Evolutionary conservation across 352 stramenopile genomes (phyloP), one percentile per base, ranked within the genome.

Genomic region (Thalassiosira sp.): DNA sequence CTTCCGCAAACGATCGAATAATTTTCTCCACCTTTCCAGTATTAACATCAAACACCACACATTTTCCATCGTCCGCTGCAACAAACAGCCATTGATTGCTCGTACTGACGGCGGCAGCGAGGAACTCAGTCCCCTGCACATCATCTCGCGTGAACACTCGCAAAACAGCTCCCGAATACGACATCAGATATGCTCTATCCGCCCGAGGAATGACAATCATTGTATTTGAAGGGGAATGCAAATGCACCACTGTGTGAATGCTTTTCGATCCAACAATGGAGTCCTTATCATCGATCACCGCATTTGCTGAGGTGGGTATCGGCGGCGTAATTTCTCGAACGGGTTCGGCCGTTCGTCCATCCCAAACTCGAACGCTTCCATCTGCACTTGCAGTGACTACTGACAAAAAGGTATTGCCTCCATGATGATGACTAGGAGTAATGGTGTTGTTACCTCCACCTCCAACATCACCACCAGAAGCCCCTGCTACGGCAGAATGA

Each of bases 351-450:
- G 92, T 94, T 46, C 94, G 94, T 35, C 77, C 65, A 74, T 95
- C 90, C 95, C 95, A 98, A 22, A 96, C 70, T 49, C 95, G 94
- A n/a, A 97, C 76, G 1, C 89, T 97, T 54, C 95, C 95, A 81
- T 98, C 95, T 31, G 90, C 94, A 7, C 92, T 95, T 18, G 85
- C 88, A 0, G 95, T 97, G 1, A 98, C 82, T 10, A 98, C 86
- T 35, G 82, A 87, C 13, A 85, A 43, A 43, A 72, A 56, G 27
- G 28, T 11, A 48, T 73, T 76, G 10, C 35, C 31, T 22, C 63
- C 33, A 35, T 73, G 42, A n/a, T 52, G 27, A 22, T 49, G 69
- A 18, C n/a, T 69, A 31, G n/a, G n/a, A n/a, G n/a, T n/a, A n/a
- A n/a, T n/a, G n/a, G n/a, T n/a, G n/a, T n/a, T n/a, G n/a, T n/a